Base-by-base conservation (phyloP, 305 asterid species). In the Fraxinus floribunda region DNA sequence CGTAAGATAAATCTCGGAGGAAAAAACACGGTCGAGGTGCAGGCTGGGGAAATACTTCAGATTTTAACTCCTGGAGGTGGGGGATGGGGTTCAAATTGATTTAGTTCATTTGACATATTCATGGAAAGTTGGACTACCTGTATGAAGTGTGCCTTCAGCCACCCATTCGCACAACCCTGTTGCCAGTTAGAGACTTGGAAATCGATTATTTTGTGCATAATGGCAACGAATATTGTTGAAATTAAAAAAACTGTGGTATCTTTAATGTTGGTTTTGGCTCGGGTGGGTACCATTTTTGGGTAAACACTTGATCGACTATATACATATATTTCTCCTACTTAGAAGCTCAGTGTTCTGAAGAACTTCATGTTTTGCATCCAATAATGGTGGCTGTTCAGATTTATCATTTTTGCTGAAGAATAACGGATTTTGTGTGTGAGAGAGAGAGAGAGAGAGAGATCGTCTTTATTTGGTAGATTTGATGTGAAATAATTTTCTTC, bases 61-160 rank as follows among this genome's bases (percentile, higher is more conserved):
- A 93, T 96, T 82, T 82, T 92, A 10, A 93, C 99, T 72, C 99
- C 99, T 0, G 99, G 98, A 52, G 99, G 99, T 46, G 99, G 99
- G 9, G 99, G 99, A 20, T 96, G 97, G 94, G 98, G 99, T 75
- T 85, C 91, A 4, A 7, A 46, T 57, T 86, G 79, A 89, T 32
- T 4, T 75, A 13, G 35, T 39, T 66, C 44, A 20, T 73, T 16
- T 6, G 13, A 2, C 7, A 2, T 7, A 7, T 75, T 75, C 70
- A 0, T 60, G 30, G 30, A 22, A 60, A 60, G 70, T 60, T 20
- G 30, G 32, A 60, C 11, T n/a, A 6, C 30, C 70, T 8, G 64
- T 60, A 68, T 10, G 75, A 26, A 68, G 18, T 29, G 75, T 38
- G 11, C 75, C 18, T 26, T 68, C 38, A 11, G 18, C 75, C 16